Conservation (phyloP, 345 rosid species). For the Dipteronia sinensis region DNA sequence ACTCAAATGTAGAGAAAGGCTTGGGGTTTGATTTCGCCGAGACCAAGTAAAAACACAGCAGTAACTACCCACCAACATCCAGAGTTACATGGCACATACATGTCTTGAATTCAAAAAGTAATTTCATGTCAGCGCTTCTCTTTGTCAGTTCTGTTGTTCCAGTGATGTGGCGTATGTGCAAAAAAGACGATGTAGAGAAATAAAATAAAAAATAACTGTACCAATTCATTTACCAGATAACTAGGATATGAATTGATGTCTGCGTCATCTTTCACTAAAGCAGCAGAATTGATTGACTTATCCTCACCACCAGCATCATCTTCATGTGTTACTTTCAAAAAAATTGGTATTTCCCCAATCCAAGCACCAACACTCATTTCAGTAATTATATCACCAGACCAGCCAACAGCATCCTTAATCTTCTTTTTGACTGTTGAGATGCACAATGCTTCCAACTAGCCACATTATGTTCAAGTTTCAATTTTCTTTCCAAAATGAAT, state of each 20-base stretch:
- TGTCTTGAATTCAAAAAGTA: neutral
- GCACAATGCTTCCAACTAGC: constrained; percentile 58
- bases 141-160: neutral
- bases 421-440: constrained; percentile 44
- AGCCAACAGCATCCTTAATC: constrained; percentile 62
- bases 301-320: constrained; percentile 38
- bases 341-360: constrained; percentile 69
- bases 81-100: neutral
- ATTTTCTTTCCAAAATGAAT: neutral
- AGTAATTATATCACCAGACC: constrained; percentile 53
- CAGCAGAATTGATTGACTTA: constrained; percentile 33
- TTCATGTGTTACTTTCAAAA: constrained; percentile 43
- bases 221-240: constrained; percentile 58
- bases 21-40: too few relatives aligned
- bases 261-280: constrained; percentile 39
- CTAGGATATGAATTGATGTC: constrained; percentile 63
- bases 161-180: neutral
- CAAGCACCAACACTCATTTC: constrained; percentile 55
- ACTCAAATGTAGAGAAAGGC: neutral
- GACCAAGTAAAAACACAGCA: neutral
- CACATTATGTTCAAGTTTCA: constrained; percentile 23
- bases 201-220: neutral
- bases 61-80: neutral
- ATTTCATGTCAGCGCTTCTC: neutral
- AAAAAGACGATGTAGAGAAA: neutral